Conservation (phyloP, 2,329 filamentous ascomycete species). For the Magnaporthiopsis rhizophila region DNA sequence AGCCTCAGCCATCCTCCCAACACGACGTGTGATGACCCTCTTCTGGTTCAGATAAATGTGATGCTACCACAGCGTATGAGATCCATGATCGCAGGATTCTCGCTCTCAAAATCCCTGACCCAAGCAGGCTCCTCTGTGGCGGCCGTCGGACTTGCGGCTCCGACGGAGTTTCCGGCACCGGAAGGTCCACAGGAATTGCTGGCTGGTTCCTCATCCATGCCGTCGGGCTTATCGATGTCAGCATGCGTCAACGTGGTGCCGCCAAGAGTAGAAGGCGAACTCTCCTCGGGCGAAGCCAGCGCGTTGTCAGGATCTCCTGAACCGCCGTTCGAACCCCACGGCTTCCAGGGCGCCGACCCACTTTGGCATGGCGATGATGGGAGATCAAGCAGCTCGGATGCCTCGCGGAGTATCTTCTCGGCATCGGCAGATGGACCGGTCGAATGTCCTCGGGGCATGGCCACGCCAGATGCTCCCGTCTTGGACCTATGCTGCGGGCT, state of each 20-base stretch:
- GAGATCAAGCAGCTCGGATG: constrained; percentile 2
- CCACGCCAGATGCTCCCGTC: not conserved
- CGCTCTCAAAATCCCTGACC: constrained; percentile 13
- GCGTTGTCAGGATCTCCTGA: not conserved
- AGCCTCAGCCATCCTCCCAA: too few relatives aligned
- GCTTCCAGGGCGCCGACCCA: not conserved
- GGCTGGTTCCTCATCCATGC: not conserved
- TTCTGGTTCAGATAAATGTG: not conserved
- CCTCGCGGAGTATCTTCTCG: not conserved
- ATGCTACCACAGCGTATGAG: constrained; percentile 14
- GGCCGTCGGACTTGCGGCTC: not conserved
- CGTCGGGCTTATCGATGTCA: not conserved
- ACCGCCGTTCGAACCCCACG: not conserved
- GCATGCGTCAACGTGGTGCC: not conserved
- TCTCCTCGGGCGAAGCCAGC: not conserved
- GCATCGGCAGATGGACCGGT: not conserved
- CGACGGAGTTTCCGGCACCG: not conserved
- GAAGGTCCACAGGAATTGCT: not conserved
- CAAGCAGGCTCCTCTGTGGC: constrained; percentile 15
- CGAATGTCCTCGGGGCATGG: not conserved
- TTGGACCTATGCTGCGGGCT: not conserved
- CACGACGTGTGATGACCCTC: not conserved
- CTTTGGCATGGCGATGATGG: not conserved
- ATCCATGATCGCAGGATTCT: constrained; percentile 18
- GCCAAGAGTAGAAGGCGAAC: not conserved